These are phyloP conservation scores for Phytophthora melonis DNA, from an alignment of 352 stramenopile species.

Conservation along the genomic window DNA sequence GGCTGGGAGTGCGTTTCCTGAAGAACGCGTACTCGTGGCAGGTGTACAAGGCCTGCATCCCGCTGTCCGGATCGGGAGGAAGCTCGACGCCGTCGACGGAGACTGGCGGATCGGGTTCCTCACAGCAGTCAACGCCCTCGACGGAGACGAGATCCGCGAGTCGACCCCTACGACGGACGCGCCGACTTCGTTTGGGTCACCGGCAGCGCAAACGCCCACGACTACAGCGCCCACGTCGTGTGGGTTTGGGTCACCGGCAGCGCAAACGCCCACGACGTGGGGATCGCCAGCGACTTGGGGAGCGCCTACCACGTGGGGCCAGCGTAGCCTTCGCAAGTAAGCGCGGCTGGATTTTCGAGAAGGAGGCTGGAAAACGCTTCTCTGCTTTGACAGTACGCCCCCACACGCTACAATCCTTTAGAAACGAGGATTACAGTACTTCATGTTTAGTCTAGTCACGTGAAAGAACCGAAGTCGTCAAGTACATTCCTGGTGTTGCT, in stretches of 20 bases:
- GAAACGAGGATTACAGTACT: neutral
- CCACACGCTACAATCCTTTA: neutral
- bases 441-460: neutral
- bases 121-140: neutral
- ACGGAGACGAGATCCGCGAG: neutral
- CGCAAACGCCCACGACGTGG: neutral
- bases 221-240: neutral
- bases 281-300: neutral
- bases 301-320: neutral
- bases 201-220: neutral
- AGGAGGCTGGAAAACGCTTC: neutral
- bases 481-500: neutral
- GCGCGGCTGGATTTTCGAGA: neutral
- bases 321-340: conserved; percentile 23
- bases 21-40: conserved; percentile 64
- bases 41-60: conserved; percentile 65
- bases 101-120: neutral
- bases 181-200: neutral
- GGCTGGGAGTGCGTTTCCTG: conserved; percentile 41
- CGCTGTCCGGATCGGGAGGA: conserved; percentile 24
- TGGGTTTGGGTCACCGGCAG: neutral
- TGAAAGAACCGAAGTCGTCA: neutral
- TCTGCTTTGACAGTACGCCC: neutral
- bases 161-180: conserved; percentile 5
- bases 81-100: conserved; percentile 6